Evolutionary conservation across 176 grass and related monocot genomes (phyloP).

Genomic region (Triticum urartu): DNA sequence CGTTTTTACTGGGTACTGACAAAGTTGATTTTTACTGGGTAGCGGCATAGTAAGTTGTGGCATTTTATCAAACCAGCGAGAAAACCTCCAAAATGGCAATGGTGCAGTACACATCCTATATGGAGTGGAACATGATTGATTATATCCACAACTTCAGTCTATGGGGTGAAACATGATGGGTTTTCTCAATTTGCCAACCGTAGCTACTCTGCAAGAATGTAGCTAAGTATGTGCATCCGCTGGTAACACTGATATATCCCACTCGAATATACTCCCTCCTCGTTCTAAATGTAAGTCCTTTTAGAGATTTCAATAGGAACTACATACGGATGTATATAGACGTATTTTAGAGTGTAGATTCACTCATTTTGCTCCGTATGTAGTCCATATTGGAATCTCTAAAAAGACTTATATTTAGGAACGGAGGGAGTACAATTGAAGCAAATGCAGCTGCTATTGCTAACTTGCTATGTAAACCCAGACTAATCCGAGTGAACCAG

Average conservation of each 20-base stretch:
- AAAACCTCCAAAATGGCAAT: not conserved
- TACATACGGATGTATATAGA: no score
- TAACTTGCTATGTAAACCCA: not conserved
- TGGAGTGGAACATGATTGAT: not conserved
- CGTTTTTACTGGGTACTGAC: not conserved
- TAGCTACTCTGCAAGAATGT: not conserved
- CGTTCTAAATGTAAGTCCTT: no score
- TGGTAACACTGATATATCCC: not conserved
- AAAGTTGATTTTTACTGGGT: no score
- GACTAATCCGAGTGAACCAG: not conserved
- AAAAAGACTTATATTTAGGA: no score
- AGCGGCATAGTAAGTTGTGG: not conserved
- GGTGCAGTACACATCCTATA: not conserved
- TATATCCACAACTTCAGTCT: not conserved
- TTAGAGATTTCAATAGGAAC: no score
- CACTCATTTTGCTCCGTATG: no score
- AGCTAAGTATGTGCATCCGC: not conserved
- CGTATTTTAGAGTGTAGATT: no score
- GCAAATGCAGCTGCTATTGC: not conserved
- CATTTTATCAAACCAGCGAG: not conserved
- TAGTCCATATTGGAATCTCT: no score
- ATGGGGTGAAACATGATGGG: not conserved
- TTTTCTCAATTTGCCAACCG: not conserved
- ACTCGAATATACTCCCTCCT: not conserved
- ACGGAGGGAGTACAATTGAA: not conserved